Evolutionary conservation across 129 eudicot genomes (phyloP).

Genomic region (Flaveria bidentis): DNA sequence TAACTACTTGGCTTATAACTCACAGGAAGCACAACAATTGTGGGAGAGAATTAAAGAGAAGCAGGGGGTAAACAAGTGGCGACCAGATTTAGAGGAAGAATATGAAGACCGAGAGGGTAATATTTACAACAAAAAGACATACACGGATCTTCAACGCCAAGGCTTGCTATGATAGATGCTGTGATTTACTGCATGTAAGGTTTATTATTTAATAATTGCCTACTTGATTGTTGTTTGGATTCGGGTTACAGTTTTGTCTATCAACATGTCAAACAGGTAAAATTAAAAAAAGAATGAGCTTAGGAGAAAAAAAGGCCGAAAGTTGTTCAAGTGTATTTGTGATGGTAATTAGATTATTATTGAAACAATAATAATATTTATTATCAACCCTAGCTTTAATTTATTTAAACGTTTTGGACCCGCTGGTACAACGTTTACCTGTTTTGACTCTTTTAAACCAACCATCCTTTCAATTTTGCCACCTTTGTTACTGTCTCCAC

Average conservation of each 20-base stretch:
- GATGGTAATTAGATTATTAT: background rate
- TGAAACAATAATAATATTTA: background rate
- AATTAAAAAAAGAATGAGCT: too few relatives aligned
- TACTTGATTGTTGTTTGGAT: conserved; percentile 6
- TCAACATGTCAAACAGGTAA: background rate
- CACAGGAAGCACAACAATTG: conserved; percentile 88
- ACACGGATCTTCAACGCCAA: conserved; percentile 91
- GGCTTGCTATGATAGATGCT: conserved; percentile 56
- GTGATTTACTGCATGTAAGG: conserved; percentile 30
- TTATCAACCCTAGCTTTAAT: background rate
- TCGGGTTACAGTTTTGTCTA: background rate
- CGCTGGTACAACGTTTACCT: background rate
- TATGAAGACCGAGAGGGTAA: conserved; percentile 93
- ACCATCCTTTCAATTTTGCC: background rate
- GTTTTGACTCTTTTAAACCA: background rate
- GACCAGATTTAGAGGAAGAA: conserved; percentile 97
- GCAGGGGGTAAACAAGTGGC: conserved; percentile 93
- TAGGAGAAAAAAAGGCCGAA: background rate
- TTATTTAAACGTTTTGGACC: background rate
- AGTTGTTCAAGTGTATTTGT: background rate
- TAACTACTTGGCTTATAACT: background rate
- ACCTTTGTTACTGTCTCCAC: background rate
- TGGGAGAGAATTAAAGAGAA: conserved; percentile 88
- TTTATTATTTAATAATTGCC: background rate
- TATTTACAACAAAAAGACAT: conserved; percentile 88